Conservation (phyloP, 805 yeast species). For the Lipomyces orientalis region DNA sequence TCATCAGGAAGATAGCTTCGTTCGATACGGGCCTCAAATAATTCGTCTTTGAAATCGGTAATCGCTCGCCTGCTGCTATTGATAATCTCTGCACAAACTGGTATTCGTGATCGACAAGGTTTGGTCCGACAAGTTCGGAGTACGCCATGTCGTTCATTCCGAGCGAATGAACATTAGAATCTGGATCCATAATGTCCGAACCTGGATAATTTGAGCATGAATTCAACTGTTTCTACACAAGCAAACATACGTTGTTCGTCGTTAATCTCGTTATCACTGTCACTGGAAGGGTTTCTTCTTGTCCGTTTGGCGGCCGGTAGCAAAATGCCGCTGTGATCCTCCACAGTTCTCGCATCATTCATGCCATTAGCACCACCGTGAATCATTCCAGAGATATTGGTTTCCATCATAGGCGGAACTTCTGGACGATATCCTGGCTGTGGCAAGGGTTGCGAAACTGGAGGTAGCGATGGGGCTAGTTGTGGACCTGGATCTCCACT, state of each 20-base stretch:
- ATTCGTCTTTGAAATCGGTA: constrained; percentile 32
- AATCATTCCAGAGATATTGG: neutral
- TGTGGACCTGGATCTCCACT: neutral
- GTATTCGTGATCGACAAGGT: constrained; percentile 35
- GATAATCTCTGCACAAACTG: constrained; percentile 35
- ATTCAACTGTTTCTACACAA: neutral
- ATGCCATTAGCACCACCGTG: neutral
- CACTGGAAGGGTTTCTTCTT: neutral
- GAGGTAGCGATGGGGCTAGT: constrained; percentile 4
- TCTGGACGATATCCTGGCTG: neutral
- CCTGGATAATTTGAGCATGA: constrained; percentile 4
- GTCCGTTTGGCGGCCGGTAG: neutral
- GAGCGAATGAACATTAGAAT: constrained; percentile 35
- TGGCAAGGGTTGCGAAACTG: neutral
- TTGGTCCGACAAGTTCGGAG: constrained; percentile 39
- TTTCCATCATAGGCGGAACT: neutral
- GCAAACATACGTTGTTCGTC: constrained; percentile 22
- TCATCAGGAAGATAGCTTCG: constrained; percentile 40
- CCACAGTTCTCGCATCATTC: constrained; percentile 5
- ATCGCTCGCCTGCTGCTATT: constrained; percentile 24
- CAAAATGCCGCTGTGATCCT: constrained; percentile 6
- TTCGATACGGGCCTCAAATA: constrained; percentile 39
- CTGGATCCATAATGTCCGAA: constrained; percentile 31
- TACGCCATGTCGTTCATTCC: constrained; percentile 41
- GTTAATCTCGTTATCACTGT: constrained; percentile 6